Evolutionary conservation across 106 monocot genomes (phyloP).

Genomic region (Apostasia ramifera): DNA sequence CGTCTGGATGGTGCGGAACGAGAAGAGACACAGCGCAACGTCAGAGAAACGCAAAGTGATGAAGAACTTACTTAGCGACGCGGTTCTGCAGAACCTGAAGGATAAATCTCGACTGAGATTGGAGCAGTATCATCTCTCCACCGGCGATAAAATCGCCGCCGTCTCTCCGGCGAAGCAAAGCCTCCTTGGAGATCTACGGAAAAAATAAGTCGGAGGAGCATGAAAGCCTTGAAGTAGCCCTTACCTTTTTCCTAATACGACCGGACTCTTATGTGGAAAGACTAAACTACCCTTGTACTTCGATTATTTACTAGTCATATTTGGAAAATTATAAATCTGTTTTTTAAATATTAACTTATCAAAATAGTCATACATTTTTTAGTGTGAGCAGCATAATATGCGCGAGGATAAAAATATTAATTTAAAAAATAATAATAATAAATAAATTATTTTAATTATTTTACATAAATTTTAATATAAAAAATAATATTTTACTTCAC

Average conservation of each 20-base stretch:
- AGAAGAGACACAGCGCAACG: neutral
- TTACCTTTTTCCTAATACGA: neutral
- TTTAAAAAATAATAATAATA: no score
- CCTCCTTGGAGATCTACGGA: neutral
- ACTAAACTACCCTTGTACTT: neutral
- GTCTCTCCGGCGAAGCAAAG: no score
- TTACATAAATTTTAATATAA: no score
- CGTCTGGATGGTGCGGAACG: neutral
- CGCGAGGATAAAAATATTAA: no score
- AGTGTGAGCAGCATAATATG: no score
- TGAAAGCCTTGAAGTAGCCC: neutral
- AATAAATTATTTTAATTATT: no score
- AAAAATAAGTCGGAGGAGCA: neutral
- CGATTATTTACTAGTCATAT: neutral
- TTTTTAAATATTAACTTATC: no score
- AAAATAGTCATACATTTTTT: no score
- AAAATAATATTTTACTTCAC: no score
- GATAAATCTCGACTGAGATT: slow-evolving; percentile 80
- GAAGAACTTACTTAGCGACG: slow-evolving; percentile 32
- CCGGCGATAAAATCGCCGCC: neutral
- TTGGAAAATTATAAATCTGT: no score
- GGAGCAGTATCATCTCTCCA: slow-evolving; percentile 73
- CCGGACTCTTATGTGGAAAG: neutral
- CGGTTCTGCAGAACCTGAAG: slow-evolving; percentile 75
- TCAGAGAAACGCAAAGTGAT: neutral